These are phyloP conservation scores for Cryptococcus floricola DNA, from an alignment of 1,284 basidiomycete genomes.

Conservation along the genomic window DNA sequence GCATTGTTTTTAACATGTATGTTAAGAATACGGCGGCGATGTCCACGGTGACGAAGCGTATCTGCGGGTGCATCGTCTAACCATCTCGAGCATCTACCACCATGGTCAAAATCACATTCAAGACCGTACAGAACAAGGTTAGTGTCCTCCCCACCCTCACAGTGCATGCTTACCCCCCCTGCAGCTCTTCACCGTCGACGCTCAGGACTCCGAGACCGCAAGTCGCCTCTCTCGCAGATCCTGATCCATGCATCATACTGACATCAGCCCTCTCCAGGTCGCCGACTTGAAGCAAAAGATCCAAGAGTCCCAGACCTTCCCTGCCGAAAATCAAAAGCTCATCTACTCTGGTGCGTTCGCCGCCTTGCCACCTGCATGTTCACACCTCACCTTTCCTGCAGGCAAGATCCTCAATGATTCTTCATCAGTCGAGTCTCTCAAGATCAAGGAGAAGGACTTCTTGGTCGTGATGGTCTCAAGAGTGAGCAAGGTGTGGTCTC, in stretches of 20 bases:
- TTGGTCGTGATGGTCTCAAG: slow-evolving; percentile 97
- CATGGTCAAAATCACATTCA: slow-evolving; percentile 84
- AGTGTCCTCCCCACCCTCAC: slow-evolving; percentile 42
- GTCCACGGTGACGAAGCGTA: background rate
- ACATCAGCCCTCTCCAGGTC: slow-evolving; percentile 48
- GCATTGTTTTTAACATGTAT: background rate
- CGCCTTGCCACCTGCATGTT: background rate
- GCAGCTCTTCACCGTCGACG: slow-evolving; percentile 67
- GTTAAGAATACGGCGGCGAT: background rate
- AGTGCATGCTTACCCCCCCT: background rate
- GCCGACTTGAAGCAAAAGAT: slow-evolving; percentile 83
- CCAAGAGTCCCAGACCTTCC: slow-evolving; percentile 58
- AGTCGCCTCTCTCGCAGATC: background rate
- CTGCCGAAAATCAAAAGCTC: slow-evolving; percentile 83
- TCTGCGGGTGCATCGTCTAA: too few relatives aligned
- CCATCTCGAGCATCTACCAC: slow-evolving; percentile 32
- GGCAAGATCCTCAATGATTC: slow-evolving; percentile 90
- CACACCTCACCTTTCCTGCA: slow-evolving; percentile 38
- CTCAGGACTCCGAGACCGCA: slow-evolving; percentile 67
- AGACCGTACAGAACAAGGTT: slow-evolving; percentile 89
- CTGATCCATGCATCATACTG: background rate
- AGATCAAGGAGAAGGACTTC: slow-evolving; percentile 99
- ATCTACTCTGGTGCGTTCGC: slow-evolving; percentile 76
- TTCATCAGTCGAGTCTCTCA: slow-evolving; percentile 80
- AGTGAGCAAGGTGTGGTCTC: slow-evolving; percentile 53